Evolutionary conservation across 768 basidiomycete genomes (phyloP), one percentile per base, ranked within the genome.

Genomic region (Leccinum longicurvipes): DNA sequence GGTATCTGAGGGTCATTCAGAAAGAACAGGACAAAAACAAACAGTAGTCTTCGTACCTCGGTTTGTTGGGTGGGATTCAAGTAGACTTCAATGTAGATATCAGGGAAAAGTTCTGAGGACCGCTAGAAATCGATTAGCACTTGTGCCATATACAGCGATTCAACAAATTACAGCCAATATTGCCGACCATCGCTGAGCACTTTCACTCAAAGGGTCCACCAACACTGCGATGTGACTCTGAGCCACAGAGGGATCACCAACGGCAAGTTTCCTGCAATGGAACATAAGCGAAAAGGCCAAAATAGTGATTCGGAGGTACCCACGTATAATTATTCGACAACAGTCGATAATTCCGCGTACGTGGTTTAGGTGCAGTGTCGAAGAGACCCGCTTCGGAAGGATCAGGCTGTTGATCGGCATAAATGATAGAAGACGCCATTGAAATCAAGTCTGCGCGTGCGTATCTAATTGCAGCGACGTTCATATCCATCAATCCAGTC

Each of bases 151-250:
- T 19, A 39, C 15, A 5, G 6, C 4, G 12, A 21, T 14, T n/a
- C 11, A 21, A 34, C 21, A 55, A 49, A 77, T 56, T 57, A 93
- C 93, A 72, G 86, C 77, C 24, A 96, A 69, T 39, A 98, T 65
- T 54, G 86, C 82, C 1, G 91, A 83, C 88, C 93, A 97, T 60
- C 85, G 86, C 67, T 98, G 94, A 3, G 89, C 91, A 6, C 78
- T 73, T 66, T 92, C 89, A 48, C 88, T 92, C 27, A 97, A 67
- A 0, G 96, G 95, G 67, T 98, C 92, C 8, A 98, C 57, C 6
- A 98, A 69, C 10, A 89, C 79, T 3, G 81, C 83, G 39, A 97
- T 72, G 50, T 86, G 85, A 62, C 84, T 83, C 36, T 88, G 62
- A 0, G 94, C 87, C 1, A 81, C 84, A 2, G 77, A 66, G 19